These are phyloP conservation scores for Hanseniaspora mollemarum DNA, from an alignment of 805 yeast genomes.

Conservation along the genomic window DNA sequence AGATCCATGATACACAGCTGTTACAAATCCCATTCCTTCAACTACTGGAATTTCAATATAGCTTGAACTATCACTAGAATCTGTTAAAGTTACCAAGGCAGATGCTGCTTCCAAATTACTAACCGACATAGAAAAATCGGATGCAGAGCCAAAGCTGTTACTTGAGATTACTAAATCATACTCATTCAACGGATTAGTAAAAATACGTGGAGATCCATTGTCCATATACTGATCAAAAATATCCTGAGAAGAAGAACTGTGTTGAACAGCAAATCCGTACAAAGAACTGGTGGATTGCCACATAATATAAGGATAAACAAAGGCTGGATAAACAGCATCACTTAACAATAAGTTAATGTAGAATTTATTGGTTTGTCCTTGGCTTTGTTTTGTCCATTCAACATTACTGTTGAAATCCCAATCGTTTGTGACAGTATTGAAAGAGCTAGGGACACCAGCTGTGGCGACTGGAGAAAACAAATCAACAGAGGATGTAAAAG, in stretches of 20 bases:
- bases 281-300: slow-evolving; percentile 40
- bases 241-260: slow-evolving; percentile 37
- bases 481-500: slow-evolving; percentile 27
- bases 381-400: slow-evolving; percentile 30
- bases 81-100: slow-evolving; percentile 35
- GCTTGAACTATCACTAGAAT: slow-evolving; percentile 26
- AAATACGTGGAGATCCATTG: slow-evolving; percentile 35
- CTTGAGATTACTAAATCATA: slow-evolving; percentile 50
- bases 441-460: slow-evolving; percentile 36
- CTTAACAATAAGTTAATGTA: slow-evolving; percentile 53
- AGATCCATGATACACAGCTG: slow-evolving; percentile 40
- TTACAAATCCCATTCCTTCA: slow-evolving; percentile 50
- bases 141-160: slow-evolving; percentile 33
- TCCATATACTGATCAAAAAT: slow-evolving; percentile 38
- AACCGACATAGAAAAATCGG: slow-evolving; percentile 34
- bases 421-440: slow-evolving; percentile 37
- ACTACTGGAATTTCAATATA: slow-evolving; percentile 41
- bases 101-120: slow-evolving; percentile 42
- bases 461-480: slow-evolving; percentile 42
- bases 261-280: slow-evolving; percentile 54
- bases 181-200: slow-evolving; percentile 44
- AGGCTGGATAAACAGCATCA: slow-evolving; percentile 43
- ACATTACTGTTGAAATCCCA: slow-evolving; percentile 40
- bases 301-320: slow-evolving; percentile 56
- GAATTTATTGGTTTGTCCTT: slow-evolving; percentile 66